Conservation (phyloP, 768 basidiomycete genomes). For the Xanthoconium purpureum region DNA sequence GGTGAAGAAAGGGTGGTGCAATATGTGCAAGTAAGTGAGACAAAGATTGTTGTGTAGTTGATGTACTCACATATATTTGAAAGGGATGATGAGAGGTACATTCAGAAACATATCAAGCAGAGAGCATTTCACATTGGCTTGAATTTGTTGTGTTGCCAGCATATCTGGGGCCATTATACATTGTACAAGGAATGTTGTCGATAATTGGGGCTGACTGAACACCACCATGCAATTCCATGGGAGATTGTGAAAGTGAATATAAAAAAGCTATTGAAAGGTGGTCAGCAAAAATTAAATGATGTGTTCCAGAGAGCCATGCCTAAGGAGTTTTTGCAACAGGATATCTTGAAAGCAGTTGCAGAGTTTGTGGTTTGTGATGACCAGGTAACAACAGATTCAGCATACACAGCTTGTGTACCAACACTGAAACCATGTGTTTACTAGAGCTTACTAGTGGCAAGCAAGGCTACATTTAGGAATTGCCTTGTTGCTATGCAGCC, state of each 20-base stretch:
- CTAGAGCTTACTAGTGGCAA: neutral
- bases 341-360: neutral
- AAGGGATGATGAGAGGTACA: neutral
- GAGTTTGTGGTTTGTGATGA: neutral
- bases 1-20: neutral
- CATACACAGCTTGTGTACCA: too few relatives aligned
- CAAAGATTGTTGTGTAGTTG: neutral
- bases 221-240: too few relatives aligned
- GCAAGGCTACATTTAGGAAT: neutral
- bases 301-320: too few relatives aligned
- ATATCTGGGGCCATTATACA: neutral
- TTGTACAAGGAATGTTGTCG: neutral
- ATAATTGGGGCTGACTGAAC: too few relatives aligned
- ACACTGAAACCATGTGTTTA: too few relatives aligned
- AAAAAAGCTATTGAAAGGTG: too few relatives aligned
- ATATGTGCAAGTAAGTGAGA: neutral
- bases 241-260: too few relatives aligned
- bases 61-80: neutral
- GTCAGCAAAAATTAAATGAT: too few relatives aligned
- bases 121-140: neutral
- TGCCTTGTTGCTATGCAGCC: neutral
- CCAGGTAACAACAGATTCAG: too few relatives aligned
- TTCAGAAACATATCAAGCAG: neutral
- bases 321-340: neutral
- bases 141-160: neutral